Evolutionary conservation across 176 grass and related monocot genomes (phyloP).

Genomic region (Metroxylon sagu): DNA sequence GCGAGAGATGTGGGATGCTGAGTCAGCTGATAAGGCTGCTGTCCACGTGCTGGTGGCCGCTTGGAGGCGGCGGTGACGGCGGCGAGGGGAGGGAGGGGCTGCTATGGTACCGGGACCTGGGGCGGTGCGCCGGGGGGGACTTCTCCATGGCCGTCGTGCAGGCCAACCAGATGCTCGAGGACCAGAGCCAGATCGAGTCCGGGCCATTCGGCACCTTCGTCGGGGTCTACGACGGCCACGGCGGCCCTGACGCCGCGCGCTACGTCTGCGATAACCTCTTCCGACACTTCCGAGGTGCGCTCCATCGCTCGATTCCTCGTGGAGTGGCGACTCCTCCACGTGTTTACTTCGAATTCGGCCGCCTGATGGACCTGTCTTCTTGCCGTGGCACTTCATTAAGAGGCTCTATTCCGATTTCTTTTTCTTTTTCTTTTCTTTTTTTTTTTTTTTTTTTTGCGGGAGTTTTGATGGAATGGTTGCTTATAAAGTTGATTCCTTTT

Average conservation of each 20-base stretch:
- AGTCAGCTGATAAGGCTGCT: slow-evolving; percentile 70
- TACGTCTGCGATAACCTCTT: slow-evolving; percentile 75
- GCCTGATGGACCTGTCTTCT: too few relatives aligned
- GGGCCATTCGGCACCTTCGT: slow-evolving; percentile 65
- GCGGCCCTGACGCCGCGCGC: slow-evolving; percentile 59
- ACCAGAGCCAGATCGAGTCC: slow-evolving; percentile 84
- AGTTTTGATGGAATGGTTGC: too few relatives aligned
- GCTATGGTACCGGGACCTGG: slow-evolving; percentile 66
- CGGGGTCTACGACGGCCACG: slow-evolving; percentile 78
- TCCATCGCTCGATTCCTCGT: not conserved
- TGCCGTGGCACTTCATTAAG: too few relatives aligned
- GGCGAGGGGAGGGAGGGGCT: slow-evolving; percentile 42
- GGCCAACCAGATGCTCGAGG: slow-evolving; percentile 86
- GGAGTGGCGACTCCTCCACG: too few relatives aligned
- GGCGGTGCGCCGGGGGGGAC: slow-evolving; percentile 46
- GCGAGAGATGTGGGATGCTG: slow-evolving; percentile 85
- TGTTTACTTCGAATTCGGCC: too few relatives aligned
- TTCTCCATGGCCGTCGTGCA: slow-evolving; percentile 73
- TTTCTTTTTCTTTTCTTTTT: too few relatives aligned
- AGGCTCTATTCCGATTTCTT: too few relatives aligned
- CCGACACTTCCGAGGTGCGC: slow-evolving; percentile 48
- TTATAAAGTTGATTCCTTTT: too few relatives aligned
- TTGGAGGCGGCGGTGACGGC: slow-evolving; percentile 7
- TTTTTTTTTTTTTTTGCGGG: too few relatives aligned
- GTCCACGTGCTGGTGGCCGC: slow-evolving; percentile 40